Percentiles rank a stretch among this genome's conserved stretches.
phyloP scores from a whole-genome alignment of 2,329 filamentous ascomycete species.

The Biscogniauxia mediterranea region DNA sequence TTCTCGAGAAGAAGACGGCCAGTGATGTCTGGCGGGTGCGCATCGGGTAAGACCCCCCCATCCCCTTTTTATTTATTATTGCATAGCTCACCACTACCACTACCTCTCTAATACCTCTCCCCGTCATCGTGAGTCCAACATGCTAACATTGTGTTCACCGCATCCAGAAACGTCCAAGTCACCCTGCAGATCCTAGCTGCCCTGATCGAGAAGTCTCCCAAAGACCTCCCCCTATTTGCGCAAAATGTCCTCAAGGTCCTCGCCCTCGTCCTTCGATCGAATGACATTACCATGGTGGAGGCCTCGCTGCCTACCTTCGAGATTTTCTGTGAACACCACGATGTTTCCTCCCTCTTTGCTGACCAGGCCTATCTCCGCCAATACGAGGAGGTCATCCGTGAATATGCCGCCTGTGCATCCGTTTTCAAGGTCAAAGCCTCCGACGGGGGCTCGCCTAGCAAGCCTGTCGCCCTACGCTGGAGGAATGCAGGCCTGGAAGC shows the following conservation, averaged over 20 bases:
- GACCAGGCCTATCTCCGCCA: slow-evolving; percentile 80
- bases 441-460: slow-evolving; percentile 57
- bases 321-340: slow-evolving; percentile 84
- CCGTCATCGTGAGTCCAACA: not conserved
- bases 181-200: slow-evolving; percentile 90
- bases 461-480: slow-evolving; percentile 77
- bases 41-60: slow-evolving; percentile 63
- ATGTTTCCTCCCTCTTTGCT: slow-evolving; percentile 78
- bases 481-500: slow-evolving; percentile 72
- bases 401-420: slow-evolving; percentile 78
- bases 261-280: slow-evolving; percentile 76
- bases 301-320: slow-evolving; percentile 84
- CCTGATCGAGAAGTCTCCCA: slow-evolving; percentile 87
- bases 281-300: slow-evolving; percentile 90
- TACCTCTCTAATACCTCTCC: too few species aligned
- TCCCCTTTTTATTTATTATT: slow-evolving; percentile 4
- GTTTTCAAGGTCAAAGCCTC: slow-evolving; percentile 50
- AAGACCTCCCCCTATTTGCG: slow-evolving; percentile 87
- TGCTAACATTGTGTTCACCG: not conserved
- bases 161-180: slow-evolving; percentile 79
- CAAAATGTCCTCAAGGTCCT: slow-evolving; percentile 82
- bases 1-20: slow-evolving; percentile 90
- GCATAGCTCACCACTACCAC: too few species aligned
- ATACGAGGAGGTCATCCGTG: slow-evolving; percentile 77
- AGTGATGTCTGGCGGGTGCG: slow-evolving; percentile 86